Conservation (phyloP, 1,139 yeast genomes). For the Hansenula lynferdii region DNA sequence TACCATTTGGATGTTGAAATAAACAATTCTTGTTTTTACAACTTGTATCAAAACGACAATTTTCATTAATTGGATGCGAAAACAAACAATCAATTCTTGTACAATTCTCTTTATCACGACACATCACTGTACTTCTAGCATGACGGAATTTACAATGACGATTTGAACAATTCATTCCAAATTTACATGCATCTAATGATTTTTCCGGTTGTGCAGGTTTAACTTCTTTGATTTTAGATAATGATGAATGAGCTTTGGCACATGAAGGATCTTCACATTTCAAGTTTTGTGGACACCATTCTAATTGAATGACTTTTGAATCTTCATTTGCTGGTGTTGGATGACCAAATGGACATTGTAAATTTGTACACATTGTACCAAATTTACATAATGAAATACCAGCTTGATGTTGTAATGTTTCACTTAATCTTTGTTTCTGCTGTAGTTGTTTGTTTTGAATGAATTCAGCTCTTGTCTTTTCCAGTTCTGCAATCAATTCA, state of each 20-base stretch:
- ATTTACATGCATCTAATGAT: slow-evolving; percentile 77
- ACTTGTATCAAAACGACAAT: slow-evolving; percentile 72
- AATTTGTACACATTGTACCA: slow-evolving; percentile 70
- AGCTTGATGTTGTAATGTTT: slow-evolving; percentile 25
- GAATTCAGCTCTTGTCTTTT: slow-evolving; percentile 49
- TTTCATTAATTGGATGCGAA: slow-evolving; percentile 74
- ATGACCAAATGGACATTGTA: slow-evolving; percentile 81
- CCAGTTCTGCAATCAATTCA: slow-evolving; percentile 60
- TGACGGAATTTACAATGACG: slow-evolving; percentile 79
- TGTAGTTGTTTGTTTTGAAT: slow-evolving; percentile 36
- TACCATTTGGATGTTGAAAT: slow-evolving; percentile 76
- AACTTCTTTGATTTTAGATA: slow-evolving; percentile 32
- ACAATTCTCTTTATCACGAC: slow-evolving; percentile 80
- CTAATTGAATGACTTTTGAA: slow-evolving; percentile 60
- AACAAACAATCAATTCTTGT: slow-evolving; percentile 76
- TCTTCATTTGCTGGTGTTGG: slow-evolving; percentile 82
- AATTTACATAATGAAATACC: slow-evolving; percentile 68
- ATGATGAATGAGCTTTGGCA: slow-evolving; percentile 78
- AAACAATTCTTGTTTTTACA: slow-evolving; percentile 70
- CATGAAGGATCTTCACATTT: slow-evolving; percentile 58
- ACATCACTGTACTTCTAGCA: slow-evolving; percentile 64
- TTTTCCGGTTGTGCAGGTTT: slow-evolving; percentile 34
- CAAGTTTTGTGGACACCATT: slow-evolving; percentile 76
- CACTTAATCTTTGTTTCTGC: slow-evolving; percentile 5
- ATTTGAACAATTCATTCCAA: slow-evolving; percentile 70